Evolutionary conservation across 2,329 filamentous ascomycete genomes (phyloP), one percentile per base, ranked within the genome.

Genomic region (Xylaria digitata): DNA sequence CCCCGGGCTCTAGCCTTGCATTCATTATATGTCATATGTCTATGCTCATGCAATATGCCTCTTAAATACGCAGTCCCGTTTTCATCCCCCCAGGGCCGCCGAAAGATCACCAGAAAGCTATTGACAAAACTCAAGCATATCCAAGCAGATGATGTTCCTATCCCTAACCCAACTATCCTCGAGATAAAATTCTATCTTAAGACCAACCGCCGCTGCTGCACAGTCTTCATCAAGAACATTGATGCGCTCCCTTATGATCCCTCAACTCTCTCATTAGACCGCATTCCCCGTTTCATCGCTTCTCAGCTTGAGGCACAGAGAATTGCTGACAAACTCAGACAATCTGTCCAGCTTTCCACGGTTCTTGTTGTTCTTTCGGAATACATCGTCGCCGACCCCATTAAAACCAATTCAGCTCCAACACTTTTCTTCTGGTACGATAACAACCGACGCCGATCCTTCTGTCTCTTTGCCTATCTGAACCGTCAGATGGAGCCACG

Each of bases 401-500:
- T 40, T 3, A 63, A 69, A 30, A 32, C 26, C 57, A 67, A 53
- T 60, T 49, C 72, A 3, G 79, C 76, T 69, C 81, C 80, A 6
- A 82, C 78, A 19, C 70, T 82, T 50, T 82, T 84, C 68, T 72
- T 75, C 68, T 82, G 79, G 77, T 75, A 80, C 63, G 78, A 74
- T 30, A 68, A 71, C 46, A 71, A 74, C 23, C 77, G 70, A 34
- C 77, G 78, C 71, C 78, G 79, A 42, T 78, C 78, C 30, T 81
- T 80, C 75, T 75, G 77, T 71, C 71, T 83, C 65, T 82, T 83
- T 69, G 80, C 78, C 68, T 80, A 79, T 68, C 71, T 81, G 66
- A 66, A 74, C 53, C 60, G 74, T 74, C 74, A 75, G 61, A 86
- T 86, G 84, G 75, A 76, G 61, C 76, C 78, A 13, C 78, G 77